Conservation (phyloP, 768 basidiomycete genomes). For the Aureoboletus auriporus region DNA sequence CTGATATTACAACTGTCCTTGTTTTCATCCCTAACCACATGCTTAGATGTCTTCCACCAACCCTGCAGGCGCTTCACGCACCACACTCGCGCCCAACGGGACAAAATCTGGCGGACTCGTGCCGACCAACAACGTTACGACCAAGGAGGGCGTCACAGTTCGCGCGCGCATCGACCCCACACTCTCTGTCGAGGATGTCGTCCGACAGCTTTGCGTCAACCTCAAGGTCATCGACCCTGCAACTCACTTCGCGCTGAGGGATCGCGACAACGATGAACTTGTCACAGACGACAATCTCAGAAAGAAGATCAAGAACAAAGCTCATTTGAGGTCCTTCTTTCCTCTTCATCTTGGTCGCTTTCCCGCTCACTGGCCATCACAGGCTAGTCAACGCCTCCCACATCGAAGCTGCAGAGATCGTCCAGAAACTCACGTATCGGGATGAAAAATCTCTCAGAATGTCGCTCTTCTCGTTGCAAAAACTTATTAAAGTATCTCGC, state of each 20-base stretch:
- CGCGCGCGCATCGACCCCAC: slow-evolving; percentile 84
- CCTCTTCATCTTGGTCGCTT: not conserved
- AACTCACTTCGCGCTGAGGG: slow-evolving; percentile 70
- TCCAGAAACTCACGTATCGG: slow-evolving; percentile 58
- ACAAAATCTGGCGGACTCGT: slow-evolving; percentile 48
- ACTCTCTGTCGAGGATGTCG: slow-evolving; percentile 78
- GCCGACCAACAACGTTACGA: slow-evolving; percentile 83
- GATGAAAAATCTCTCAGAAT: slow-evolving; percentile 61
- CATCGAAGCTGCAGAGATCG: slow-evolving; percentile 74
- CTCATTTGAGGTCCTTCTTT: slow-evolving; percentile 64
- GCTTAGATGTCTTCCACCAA: slow-evolving; percentile 23
- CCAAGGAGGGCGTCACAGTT: slow-evolving; percentile 68
- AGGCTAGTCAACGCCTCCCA: slow-evolving; percentile 79
- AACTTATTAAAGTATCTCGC: slow-evolving; percentile 62
- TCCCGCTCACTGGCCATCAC: not conserved
- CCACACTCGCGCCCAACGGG: slow-evolving; percentile 28
- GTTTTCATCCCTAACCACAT: slow-evolving; percentile 4
- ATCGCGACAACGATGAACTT: slow-evolving; percentile 71
- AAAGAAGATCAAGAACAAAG: slow-evolving; percentile 75
- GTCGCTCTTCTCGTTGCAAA: slow-evolving; percentile 75
- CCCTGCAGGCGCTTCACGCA: slow-evolving; percentile 30
- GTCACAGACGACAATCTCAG: slow-evolving; percentile 86
- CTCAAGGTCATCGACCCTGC: slow-evolving; percentile 75
- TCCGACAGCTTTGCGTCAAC: slow-evolving; percentile 77
- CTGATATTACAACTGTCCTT: slow-evolving; percentile 33